Conservation (phyloP, 176 grass and related monocot species). For the Chrysopogon serrulatus region DNA sequence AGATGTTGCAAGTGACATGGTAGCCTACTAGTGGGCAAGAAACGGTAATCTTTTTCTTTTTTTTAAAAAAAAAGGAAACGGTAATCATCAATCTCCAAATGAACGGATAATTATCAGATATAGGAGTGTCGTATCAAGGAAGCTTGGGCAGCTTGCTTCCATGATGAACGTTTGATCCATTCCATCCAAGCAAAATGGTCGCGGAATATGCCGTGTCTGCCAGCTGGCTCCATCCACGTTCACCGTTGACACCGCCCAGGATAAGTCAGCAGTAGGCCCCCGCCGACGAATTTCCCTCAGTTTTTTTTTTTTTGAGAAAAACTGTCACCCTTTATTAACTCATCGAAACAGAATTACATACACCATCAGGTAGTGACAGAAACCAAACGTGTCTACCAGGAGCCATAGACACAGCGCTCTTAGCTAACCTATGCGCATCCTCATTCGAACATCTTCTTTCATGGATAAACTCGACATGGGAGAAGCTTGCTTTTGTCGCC, state of each 20-base stretch:
- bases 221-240: neutral
- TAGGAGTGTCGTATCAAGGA: neutral
- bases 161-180: conserved; percentile 8
- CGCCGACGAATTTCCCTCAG: neutral
- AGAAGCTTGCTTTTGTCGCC: too few species aligned
- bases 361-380: too few species aligned
- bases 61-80: too few species aligned
- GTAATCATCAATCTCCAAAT: neutral
- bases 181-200: neutral
- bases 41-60: too few species aligned
- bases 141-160: neutral
- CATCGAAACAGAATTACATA: too few species aligned
- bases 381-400: too few species aligned
- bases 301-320: too few species aligned
- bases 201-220: neutral
- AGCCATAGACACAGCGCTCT: too few species aligned
- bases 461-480: too few species aligned
- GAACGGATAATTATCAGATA: neutral
- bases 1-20: neutral
- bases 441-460: too few species aligned
- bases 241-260: neutral
- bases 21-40: neutral
- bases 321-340: too few species aligned
- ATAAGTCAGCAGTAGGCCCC: neutral
- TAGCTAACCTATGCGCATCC: too few species aligned